A percentile compares a stretch with the other conserved stretches of the same genome.
These are phyloP conservation scores for Cyclostephanos tholiformis DNA, from an alignment of 108 stramenopile species.

Conservation along the genomic window DNA sequence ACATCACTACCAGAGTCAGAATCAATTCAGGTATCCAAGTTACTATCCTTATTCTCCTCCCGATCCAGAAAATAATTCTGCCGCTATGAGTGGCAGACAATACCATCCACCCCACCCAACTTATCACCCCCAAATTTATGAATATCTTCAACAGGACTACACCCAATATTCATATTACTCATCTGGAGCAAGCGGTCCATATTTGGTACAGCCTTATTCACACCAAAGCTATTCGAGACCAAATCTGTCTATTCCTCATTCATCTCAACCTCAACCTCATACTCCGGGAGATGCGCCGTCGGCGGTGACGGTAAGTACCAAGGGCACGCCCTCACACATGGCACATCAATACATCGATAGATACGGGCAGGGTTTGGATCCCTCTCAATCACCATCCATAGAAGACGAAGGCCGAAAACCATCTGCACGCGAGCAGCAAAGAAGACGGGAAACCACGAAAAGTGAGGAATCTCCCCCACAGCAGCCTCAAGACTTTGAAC, in stretches of 20 bases:
- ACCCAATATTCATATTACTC: slow-evolving; percentile 24
- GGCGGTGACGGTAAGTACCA: slow-evolving; percentile 13
- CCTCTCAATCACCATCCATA: slow-evolving; percentile 7
- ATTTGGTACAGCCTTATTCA: slow-evolving; percentile 14
- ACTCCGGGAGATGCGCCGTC: slow-evolving; percentile 16
- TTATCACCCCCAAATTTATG: slow-evolving; percentile 9
- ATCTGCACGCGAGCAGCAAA: slow-evolving; percentile 14
- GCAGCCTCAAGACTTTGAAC: slow-evolving; percentile 24
- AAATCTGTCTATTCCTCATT: not conserved
- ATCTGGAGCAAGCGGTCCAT: slow-evolving; percentile 5
- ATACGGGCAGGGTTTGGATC: not conserved
- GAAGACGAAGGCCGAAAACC: slow-evolving; percentile 56
- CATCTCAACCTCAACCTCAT: not conserved
- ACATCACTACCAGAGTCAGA: slow-evolving; percentile 1
- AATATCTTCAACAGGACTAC: slow-evolving; percentile 7
- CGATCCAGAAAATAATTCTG: not conserved
- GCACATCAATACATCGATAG: slow-evolving; percentile 1
- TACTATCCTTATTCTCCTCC: slow-evolving; percentile 1
- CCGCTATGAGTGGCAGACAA: not conserved
- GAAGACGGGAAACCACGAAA: not conserved
- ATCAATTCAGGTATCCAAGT: slow-evolving; percentile 4
- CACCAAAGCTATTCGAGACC: slow-evolving; percentile 3
- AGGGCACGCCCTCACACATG: slow-evolving; percentile 20
- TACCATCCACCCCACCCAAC: slow-evolving; percentile 7
- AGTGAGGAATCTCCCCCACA: not conserved